phyloP scores from a whole-genome alignment of 257 asterid genomes.

The Cordia subcordata region DNA sequence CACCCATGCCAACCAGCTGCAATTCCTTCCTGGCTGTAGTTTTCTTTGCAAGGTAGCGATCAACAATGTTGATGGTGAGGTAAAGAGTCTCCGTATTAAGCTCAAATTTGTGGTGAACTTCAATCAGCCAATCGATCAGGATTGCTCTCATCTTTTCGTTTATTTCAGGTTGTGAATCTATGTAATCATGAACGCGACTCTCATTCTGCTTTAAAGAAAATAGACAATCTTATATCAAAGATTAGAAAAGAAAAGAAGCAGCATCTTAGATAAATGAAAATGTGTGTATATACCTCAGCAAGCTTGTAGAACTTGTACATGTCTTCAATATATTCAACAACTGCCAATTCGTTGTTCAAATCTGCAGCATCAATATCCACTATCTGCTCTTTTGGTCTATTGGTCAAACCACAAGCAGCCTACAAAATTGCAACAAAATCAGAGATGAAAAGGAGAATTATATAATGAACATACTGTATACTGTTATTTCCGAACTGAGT shows the following conservation, averaged over 20 bases:
- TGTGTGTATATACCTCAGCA: slow-evolving; percentile 45
- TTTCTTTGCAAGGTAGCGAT: slow-evolving; percentile 57
- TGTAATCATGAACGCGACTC: slow-evolving; percentile 59
- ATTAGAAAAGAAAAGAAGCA: not conserved
- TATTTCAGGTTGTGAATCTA: slow-evolving; percentile 72
- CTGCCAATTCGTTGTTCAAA: slow-evolving; percentile 66
- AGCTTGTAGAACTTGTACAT: slow-evolving; percentile 73
- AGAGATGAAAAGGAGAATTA: not conserved
- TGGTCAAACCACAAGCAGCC: slow-evolving; percentile 74
- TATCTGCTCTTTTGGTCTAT: slow-evolving; percentile 36
- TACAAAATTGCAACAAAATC: not conserved
- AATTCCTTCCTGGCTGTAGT: slow-evolving; percentile 51
- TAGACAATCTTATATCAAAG: not conserved
- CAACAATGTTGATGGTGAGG: slow-evolving; percentile 73
- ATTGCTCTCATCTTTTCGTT: slow-evolving; percentile 76
- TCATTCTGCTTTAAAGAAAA: slow-evolving; percentile 44
- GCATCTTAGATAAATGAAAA: not conserved
- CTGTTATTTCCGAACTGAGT: not conserved
- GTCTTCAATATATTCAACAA: slow-evolving; percentile 81
- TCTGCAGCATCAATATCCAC: slow-evolving; percentile 80
- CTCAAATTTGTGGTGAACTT: slow-evolving; percentile 81
- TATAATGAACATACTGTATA: no score
- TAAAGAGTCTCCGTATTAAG: slow-evolving; percentile 79
- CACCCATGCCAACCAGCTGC: slow-evolving; percentile 71
- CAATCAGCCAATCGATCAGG: slow-evolving; percentile 79